Percentiles rank a stretch among this genome's conserved stretches.
phyloP scores from a whole-genome alignment of 192 early-diverging fungal species.

The Entomortierella parvispora region DNA sequence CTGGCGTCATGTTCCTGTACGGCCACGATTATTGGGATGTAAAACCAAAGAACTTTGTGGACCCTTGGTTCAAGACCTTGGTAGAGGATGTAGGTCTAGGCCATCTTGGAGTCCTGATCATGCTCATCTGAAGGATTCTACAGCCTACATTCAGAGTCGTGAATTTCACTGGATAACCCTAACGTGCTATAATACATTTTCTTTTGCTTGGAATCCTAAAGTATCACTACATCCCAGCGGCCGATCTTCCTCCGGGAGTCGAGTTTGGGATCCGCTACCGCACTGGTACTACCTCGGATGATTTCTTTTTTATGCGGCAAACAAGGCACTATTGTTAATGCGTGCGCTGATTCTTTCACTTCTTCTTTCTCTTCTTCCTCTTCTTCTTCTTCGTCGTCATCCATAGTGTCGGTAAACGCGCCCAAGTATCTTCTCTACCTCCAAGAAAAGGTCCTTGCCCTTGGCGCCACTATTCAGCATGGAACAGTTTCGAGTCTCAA shows the following conservation, averaged over 20 bases:
- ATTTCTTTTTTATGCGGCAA: too few species aligned
- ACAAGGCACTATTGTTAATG: not conserved
- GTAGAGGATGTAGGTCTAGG: slow-evolving; percentile 55
- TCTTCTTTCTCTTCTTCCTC: too few species aligned
- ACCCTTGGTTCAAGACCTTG: slow-evolving; percentile 73
- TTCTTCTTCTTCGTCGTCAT: not conserved
- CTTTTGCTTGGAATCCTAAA: slow-evolving; percentile 4
- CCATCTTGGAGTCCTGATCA: too few species aligned
- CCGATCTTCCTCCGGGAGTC: slow-evolving; percentile 62
- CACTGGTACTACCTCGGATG: slow-evolving; percentile 62
- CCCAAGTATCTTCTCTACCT: slow-evolving; percentile 74
- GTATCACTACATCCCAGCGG: slow-evolving; percentile 54
- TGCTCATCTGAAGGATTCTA: too few species aligned
- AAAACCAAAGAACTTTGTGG: slow-evolving; percentile 56
- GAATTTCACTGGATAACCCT: too few species aligned
- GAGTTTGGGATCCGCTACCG: slow-evolving; percentile 72
- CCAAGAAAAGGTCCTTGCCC: slow-evolving; percentile 52
- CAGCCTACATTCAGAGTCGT: too few species aligned
- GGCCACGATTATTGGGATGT: slow-evolving; percentile 69
- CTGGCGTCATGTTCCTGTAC: slow-evolving; percentile 63
- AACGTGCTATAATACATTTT: too few species aligned
- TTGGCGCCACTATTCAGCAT: slow-evolving; percentile 61
- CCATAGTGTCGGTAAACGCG: slow-evolving; percentile 68
- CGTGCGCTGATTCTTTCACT: not conserved
- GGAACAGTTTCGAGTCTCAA: slow-evolving; percentile 56